Percentiles rank a stretch among this genome's conserved stretches.
Conservation (phyloP, 768 basidiomycete genomes). For the Boletus tylopilopsis region DNA sequence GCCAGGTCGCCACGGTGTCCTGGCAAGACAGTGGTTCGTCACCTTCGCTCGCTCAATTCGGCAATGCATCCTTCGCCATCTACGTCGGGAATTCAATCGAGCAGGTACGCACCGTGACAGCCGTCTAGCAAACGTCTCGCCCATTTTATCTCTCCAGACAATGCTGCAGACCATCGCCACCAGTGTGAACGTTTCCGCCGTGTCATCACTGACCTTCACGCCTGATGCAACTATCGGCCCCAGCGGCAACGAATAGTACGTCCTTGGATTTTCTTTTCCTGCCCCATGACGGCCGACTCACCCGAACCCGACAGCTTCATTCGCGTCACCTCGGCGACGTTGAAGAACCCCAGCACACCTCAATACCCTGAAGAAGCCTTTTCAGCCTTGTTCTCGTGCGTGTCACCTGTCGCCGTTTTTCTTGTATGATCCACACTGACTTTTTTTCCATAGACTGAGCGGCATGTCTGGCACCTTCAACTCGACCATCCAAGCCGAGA, state of each 20-base stretch:
- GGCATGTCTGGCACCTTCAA: constrained; percentile 73
- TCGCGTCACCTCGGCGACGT: constrained; percentile 58
- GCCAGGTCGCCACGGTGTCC: constrained; percentile 43
- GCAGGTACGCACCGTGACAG: constrained; percentile 43
- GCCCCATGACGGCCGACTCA: neutral
- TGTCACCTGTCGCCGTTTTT: constrained; percentile 24
- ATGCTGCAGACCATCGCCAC: constrained; percentile 48
- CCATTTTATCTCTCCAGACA: constrained; percentile 37
- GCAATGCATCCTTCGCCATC: constrained; percentile 50
- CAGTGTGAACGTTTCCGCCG: constrained; percentile 50
- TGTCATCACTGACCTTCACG: constrained; percentile 46
- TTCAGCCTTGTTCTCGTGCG: constrained; percentile 76
- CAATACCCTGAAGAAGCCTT: constrained; percentile 65
- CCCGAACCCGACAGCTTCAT: constrained; percentile 55
- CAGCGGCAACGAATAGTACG: constrained; percentile 53
- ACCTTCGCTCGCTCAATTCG: constrained; percentile 52
- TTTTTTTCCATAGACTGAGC: constrained; percentile 41
- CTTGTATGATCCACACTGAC: neutral
- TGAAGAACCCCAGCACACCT: constrained; percentile 50
- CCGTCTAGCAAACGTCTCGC: no score
- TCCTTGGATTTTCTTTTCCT: neutral
- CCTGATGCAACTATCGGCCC: constrained; percentile 53
- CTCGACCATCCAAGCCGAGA: constrained; percentile 48
- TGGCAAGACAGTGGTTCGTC: constrained; percentile 56
- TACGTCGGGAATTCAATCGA: constrained; percentile 57